A percentile compares a stretch with the other conserved stretches of the same genome.
Conservation (phyloP, 2,329 filamentous ascomycete species). For the Penicillium occitanis region DNA sequence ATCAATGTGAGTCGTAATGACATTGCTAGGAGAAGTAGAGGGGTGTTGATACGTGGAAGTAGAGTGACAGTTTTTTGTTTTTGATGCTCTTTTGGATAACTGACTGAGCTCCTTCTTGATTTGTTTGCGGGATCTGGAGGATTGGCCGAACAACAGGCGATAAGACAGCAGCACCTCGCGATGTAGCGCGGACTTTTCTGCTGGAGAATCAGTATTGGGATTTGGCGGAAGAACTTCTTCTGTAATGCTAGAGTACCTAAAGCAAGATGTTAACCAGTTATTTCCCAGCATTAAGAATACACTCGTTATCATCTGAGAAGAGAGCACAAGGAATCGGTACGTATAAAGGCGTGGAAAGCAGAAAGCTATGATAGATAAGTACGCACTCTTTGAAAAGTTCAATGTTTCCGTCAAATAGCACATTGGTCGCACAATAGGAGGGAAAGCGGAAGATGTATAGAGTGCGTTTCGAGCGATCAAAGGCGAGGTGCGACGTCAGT, state of each 20-base stretch:
- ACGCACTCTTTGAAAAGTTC: neutral
- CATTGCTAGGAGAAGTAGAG: neutral
- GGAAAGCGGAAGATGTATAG: slow-evolving; percentile 18
- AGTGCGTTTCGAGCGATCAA: slow-evolving; percentile 12
- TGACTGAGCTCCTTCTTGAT: neutral
- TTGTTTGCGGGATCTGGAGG: slow-evolving; percentile 10
- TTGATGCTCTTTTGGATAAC: neutral
- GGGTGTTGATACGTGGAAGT: too few relatives aligned
- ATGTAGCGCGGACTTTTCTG: neutral
- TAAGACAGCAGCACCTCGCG: slow-evolving; percentile 18
- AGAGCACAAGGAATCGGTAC: neutral
- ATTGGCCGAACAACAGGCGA: slow-evolving; percentile 18
- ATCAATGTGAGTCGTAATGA: neutral
- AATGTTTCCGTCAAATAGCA: neutral
- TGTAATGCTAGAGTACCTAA: neutral
- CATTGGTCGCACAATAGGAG: slow-evolving; percentile 8
- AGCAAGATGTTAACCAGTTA: neutral
- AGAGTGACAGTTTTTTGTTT: neutral
- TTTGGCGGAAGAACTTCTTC: neutral
- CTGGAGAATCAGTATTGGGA: neutral
- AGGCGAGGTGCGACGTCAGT: slow-evolving; percentile 16
- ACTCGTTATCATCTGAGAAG: neutral
- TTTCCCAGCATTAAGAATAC: neutral
- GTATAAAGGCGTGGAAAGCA: too few relatives aligned
- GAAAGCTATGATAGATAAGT: neutral